A percentile compares a stretch with the other conserved stretches of the same genome.
Conservation (phyloP, 1,139 yeast genomes). For the Zygosaccharomyces pseudobailii region DNA sequence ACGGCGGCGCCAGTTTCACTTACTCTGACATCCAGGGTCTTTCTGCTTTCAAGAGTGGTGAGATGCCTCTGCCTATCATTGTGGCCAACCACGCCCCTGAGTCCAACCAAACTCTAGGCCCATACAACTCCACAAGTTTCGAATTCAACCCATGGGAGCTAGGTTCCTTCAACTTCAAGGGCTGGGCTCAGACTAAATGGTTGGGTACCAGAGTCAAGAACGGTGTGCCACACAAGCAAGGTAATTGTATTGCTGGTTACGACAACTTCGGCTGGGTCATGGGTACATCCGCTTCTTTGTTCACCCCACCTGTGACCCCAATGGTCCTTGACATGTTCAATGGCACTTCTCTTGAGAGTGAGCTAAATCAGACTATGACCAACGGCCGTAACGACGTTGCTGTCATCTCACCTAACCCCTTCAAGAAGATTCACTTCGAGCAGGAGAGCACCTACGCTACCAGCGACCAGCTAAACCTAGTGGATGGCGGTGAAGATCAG, state of each 20-base stretch:
- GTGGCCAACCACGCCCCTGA: conserved; percentile 65
- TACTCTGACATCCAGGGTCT: conserved; percentile 50
- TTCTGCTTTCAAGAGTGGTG: conserved; percentile 46
- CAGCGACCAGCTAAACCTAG: conserved; percentile 49
- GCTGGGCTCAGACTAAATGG: conserved; percentile 63
- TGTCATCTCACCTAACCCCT: conserved; percentile 66
- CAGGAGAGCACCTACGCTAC: conserved; percentile 6
- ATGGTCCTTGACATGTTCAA: conserved; percentile 15
- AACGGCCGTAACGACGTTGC: conserved; percentile 60
- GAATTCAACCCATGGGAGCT: conserved; percentile 77
- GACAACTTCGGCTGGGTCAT: conserved; percentile 71
- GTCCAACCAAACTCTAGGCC: conserved; percentile 52
- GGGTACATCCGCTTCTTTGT: conserved; percentile 74
- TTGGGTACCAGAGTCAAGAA: conserved; percentile 58
- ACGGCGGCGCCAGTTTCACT: conserved; percentile 57
- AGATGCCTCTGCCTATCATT: conserved; percentile 78
- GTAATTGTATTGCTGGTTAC: conserved; percentile 55
- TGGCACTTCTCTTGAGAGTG: conserved; percentile 15
- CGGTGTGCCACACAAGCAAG: conserved; percentile 45
- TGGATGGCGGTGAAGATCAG: conserved; percentile 81
- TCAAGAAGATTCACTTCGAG: conserved; percentile 33
- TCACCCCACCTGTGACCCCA: conserved; percentile 56
- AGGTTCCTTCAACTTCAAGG: conserved; percentile 79
- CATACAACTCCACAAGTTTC: conserved; percentile 62
- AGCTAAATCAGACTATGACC: conserved; percentile 43